Conservation (phyloP, 2,329 filamentous ascomycete genomes). For the Fusarium sp. region DNA sequence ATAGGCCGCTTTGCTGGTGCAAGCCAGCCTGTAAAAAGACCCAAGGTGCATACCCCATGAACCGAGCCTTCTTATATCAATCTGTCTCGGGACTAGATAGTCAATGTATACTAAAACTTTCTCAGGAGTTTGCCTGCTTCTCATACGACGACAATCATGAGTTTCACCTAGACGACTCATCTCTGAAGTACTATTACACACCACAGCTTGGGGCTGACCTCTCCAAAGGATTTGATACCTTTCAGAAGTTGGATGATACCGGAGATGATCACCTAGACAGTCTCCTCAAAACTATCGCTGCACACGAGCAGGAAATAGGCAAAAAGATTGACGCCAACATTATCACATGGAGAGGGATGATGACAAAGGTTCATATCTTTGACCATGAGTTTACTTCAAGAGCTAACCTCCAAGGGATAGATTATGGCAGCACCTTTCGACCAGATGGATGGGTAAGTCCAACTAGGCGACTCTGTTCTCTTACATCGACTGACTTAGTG, state of each 20-base stretch:
- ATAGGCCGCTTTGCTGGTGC: constrained; percentile 74
- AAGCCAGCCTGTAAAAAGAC: constrained; percentile 78
- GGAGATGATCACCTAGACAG: constrained; percentile 90
- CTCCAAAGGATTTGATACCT: constrained; percentile 83
- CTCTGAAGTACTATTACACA: constrained; percentile 89
- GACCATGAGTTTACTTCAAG: not conserved
- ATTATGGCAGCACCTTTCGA: constrained; percentile 90
- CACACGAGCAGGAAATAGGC: constrained; percentile 76
- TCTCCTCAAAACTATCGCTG: constrained; percentile 79
- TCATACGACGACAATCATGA: constrained; percentile 89
- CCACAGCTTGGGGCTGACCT: constrained; percentile 78
- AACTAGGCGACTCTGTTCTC: not conserved
- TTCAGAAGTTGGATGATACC: constrained; percentile 84
- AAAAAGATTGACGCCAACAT: constrained; percentile 80
- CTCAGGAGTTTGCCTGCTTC: constrained; percentile 89
- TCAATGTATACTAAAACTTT: constrained; percentile 10
- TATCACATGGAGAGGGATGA: constrained; percentile 97
- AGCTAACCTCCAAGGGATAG: constrained; percentile 60
- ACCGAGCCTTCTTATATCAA: not conserved
- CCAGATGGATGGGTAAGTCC: constrained; percentile 77
- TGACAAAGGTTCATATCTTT: constrained; percentile 81
- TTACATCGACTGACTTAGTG: constrained; percentile 32
- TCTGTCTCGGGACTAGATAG: too few species aligned
- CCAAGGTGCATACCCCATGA: constrained; percentile 67
- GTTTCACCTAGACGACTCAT: constrained; percentile 81